phyloP scores from a whole-genome alignment of 2,329 filamentous ascomycete genomes.

The Chalaropsis thielavioides region DNA sequence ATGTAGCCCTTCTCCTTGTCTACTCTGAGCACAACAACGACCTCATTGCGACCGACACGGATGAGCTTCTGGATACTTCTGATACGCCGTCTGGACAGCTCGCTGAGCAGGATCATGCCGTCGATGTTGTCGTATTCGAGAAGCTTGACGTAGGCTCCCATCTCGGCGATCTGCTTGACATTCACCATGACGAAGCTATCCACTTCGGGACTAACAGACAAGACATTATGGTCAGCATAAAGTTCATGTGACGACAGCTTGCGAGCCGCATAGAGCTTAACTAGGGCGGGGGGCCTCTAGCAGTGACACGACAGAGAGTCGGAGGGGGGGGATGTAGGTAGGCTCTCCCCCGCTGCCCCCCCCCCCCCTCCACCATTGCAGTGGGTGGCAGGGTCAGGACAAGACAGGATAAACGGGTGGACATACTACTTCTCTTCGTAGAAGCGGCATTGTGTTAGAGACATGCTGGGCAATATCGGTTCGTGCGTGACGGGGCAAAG shows the following conservation, averaged over 20 bases:
- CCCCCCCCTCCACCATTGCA: not conserved
- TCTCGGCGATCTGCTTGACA: conserved; percentile 99
- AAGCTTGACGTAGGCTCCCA: conserved; percentile 99
- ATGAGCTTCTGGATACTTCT: conserved; percentile 98
- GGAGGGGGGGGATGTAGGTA: not conserved
- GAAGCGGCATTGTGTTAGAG: conserved; percentile 90
- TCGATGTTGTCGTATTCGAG: conserved; percentile 99
- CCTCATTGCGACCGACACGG: conserved; percentile 92
- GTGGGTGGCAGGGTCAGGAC: not conserved
- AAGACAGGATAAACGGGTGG: conserved; percentile 17
- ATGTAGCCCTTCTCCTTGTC: conserved; percentile 99
- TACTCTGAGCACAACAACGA: conserved; percentile 94
- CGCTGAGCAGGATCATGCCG: conserved; percentile 97
- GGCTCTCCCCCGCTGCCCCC: not conserved
- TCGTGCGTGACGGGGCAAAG: conserved; percentile 10
- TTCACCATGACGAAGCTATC: conserved; percentile 99
- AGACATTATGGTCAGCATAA: conserved; percentile 14
- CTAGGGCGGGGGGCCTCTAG: no score
- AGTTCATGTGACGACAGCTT: not conserved
- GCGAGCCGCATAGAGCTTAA: no score
- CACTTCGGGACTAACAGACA: conserved; percentile 53
- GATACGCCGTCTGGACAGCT: conserved; percentile 95
- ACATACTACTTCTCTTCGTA: conserved; percentile 77
- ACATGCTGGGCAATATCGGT: conserved; percentile 52
- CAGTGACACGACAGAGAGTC: no score